Percentiles rank a stretch among this genome's conserved stretches.
Evolutionary conservation across 176 grass and related monocot genomes (phyloP).

Genomic region (Tuctoria greenei): DNA sequence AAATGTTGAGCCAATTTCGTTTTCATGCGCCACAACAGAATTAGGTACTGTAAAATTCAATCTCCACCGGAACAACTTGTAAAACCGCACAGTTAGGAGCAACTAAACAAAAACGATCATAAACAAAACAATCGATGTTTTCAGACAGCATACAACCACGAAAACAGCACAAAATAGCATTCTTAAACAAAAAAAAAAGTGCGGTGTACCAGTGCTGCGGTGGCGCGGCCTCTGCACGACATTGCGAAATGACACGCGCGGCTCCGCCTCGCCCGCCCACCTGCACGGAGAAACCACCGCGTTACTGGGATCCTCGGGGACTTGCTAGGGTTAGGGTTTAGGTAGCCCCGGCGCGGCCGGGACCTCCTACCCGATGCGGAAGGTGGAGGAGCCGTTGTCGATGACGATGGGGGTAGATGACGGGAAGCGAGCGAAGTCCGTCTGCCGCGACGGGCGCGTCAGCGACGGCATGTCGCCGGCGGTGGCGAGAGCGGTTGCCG

Average conservation of each 20-base stretch:
- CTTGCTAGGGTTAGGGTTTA: slow-evolving; percentile 41
- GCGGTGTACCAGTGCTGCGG: slow-evolving; percentile 59
- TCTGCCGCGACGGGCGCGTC: slow-evolving; percentile 43
- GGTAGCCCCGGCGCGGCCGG: slow-evolving; percentile 6
- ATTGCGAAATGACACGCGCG: slow-evolving; percentile 77
- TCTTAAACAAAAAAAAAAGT: background rate
- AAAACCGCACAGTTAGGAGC: background rate
- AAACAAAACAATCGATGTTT: background rate
- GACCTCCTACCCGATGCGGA: slow-evolving; percentile 74
- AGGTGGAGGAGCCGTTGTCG: slow-evolving; percentile 88
- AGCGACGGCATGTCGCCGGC: slow-evolving; percentile 22
- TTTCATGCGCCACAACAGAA: background rate
- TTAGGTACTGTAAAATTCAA: background rate
- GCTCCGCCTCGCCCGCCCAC: slow-evolving; percentile 93
- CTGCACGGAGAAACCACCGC: slow-evolving; percentile 32
- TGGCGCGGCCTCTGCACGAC: slow-evolving; percentile 88
- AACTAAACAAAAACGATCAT: background rate
- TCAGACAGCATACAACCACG: background rate
- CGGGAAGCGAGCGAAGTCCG: slow-evolving; percentile 66
- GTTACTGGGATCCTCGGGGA: background rate
- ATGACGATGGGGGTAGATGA: slow-evolving; percentile 76
- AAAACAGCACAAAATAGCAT: background rate
- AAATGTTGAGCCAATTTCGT: background rate
- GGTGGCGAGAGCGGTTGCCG: slow-evolving; percentile 1
- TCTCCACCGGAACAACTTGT: background rate